Evolutionary conservation across 257 asterid genomes (phyloP).

Genomic region (Echites panduratus): DNA sequence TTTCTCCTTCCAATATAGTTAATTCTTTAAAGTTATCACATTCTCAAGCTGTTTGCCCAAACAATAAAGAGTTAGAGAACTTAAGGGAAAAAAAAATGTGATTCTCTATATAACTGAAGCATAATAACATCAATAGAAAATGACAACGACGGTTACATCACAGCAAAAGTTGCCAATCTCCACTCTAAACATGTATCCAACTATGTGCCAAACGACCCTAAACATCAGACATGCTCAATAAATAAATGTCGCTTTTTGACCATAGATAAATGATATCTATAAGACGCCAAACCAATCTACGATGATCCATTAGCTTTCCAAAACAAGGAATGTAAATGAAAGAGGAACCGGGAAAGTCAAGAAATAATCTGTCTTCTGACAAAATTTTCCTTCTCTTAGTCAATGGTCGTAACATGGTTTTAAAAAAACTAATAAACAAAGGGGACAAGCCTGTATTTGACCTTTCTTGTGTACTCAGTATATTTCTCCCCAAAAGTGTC

Average conservation of each 20-base stretch:
- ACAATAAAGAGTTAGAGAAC: background rate
- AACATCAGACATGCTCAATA: background rate
- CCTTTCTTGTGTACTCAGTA: conserved; percentile 52
- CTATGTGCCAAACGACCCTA: background rate
- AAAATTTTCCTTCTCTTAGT: conserved; percentile 6
- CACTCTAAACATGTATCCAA: background rate
- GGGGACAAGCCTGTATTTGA: conserved; percentile 71
- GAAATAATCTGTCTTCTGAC: background rate
- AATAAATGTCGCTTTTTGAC: background rate
- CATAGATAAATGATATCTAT: background rate
- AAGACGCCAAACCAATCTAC: background rate
- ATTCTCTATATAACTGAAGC: background rate
- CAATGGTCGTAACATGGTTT: conserved; percentile 2
- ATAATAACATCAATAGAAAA: background rate
- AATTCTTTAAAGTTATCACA: background rate
- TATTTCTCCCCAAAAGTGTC: conserved; percentile 72
- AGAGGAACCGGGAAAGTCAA: background rate
- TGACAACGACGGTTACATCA: background rate
- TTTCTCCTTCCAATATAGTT: background rate
- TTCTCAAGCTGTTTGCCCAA: background rate
- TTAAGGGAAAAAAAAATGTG: background rate
- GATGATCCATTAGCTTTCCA: background rate
- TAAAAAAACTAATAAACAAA: conserved; percentile 58
- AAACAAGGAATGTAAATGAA: background rate
- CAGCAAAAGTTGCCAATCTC: background rate